Evolutionary conservation across 352 stramenopile genomes (phyloP), one percentile per base, ranked within the genome.

Genomic region (Phytophthora palmivora): DNA sequence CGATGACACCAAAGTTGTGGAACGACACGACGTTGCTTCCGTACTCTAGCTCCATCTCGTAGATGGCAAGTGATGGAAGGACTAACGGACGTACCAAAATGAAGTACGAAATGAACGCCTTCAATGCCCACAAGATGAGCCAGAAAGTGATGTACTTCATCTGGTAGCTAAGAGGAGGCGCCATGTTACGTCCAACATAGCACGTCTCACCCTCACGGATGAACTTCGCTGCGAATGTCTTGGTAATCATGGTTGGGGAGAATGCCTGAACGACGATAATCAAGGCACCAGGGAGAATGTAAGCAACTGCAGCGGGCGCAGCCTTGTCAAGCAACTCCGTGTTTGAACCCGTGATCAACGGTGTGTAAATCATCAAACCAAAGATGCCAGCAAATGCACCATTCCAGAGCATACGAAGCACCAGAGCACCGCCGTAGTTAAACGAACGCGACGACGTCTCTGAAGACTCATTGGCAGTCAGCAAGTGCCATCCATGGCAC

Each of bases 151-250:
- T 88, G 62, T 91, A 91, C 73, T 82, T 79, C 45, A 85, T 45
- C 36, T 87, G 78, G 57, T 72, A 88, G 38, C 58, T 72, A 6
- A 84, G 37, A n/a, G 79, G 77, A 34, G 77, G 82, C 34, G 82
- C 67, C 79, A 91, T 91, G 58, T 91, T 80, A 24, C 82, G 79
- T 15, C 82, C 82, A 11, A 88, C 79, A 48, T 81, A 91, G 69
- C 79, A 91, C 5, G 60, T 61, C 47, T 88, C 79, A 32, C 82
- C 82, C 68, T 91, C 82, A 41, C 82, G 79, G 24, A 91, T 78
- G 48, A 91, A 91, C 57, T 91, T 91, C 57, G 73, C 75, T 11
- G 76, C 74, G 33, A 85, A 85, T n/a, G 77, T 75, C 22, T 72
- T 79, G 16, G 63, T 73, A 18, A 91, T 66, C 37, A 86, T 45